Evolutionary conservation across 1,139 yeast genomes (phyloP).

Genomic region (Yamadazyma epiphylla): DNA sequence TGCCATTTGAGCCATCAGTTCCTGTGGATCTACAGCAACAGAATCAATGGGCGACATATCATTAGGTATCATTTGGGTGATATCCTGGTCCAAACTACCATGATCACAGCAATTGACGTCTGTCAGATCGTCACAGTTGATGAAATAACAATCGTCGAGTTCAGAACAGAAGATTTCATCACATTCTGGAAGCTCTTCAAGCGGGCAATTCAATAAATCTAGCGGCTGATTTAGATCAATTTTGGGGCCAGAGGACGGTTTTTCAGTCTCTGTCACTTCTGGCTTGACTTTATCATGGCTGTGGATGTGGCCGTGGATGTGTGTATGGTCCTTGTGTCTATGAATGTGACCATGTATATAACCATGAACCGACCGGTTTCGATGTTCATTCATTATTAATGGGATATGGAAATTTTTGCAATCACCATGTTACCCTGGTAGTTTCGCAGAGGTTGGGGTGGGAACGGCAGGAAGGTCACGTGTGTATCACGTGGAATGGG

Average conservation of each 20-base stretch:
- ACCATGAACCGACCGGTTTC: conserved; percentile 38
- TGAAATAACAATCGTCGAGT: conserved; percentile 42
- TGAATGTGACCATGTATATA: conserved; percentile 69
- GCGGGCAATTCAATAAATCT: conserved; percentile 10
- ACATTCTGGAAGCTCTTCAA: conserved; percentile 32
- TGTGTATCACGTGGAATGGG: too few species aligned
- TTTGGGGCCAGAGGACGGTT: background rate
- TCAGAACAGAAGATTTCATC: conserved; percentile 44
- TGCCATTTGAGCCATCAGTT: background rate
- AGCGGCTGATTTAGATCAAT: background rate
- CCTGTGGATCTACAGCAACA: too few species aligned
- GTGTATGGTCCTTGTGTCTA: conserved; percentile 59
- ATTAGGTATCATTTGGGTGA: too few species aligned
- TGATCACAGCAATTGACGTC: conserved; percentile 2
- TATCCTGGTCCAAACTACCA: background rate
- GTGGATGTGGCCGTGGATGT: conserved; percentile 68
- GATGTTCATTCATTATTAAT: background rate
- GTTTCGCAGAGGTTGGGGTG: background rate
- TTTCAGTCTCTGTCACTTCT: conserved; percentile 5
- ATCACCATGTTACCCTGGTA: conserved; percentile 1
- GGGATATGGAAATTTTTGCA: background rate
- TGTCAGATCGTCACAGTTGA: conserved; percentile 27
- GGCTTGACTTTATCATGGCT: conserved; percentile 28
- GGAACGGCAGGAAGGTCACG: too few species aligned
- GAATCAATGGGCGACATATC: too few species aligned